phyloP scores from a whole-genome alignment of 805 yeast species.

The Hemisphaericaspora nanyangensis region DNA sequence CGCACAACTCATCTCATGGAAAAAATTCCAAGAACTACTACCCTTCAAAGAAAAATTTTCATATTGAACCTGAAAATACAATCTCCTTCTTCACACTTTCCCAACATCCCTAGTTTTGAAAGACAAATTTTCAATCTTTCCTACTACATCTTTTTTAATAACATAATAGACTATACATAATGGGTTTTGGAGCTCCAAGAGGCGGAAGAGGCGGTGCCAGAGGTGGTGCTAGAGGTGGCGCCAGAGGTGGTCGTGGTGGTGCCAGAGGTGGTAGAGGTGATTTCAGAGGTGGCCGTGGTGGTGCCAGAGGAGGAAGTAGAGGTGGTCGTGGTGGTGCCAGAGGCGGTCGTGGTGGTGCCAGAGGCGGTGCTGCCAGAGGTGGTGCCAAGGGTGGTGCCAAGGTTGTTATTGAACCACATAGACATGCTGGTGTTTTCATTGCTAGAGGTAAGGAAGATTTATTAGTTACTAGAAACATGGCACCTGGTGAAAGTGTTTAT shows the following conservation, averaged over 20 bases:
- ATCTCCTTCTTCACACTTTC: too few species aligned
- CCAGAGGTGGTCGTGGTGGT: slow-evolving; percentile 44
- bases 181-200: slow-evolving; percentile 41
- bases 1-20: slow-evolving; percentile 2
- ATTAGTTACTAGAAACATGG: slow-evolving; percentile 91
- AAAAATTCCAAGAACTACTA: too few species aligned
- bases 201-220: slow-evolving; percentile 49
- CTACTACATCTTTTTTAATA: too few species aligned
- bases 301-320: slow-evolving; percentile 49
- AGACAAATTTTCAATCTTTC: too few species aligned
- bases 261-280: slow-evolving; percentile 48
- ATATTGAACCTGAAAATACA: too few species aligned
- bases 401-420: slow-evolving; percentile 97
- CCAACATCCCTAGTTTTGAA: too few species aligned
- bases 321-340: slow-evolving; percentile 34
- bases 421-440: slow-evolving; percentile 98
- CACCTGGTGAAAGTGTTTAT: slow-evolving; percentile 98
- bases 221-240: slow-evolving; percentile 56
- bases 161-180: not conserved
- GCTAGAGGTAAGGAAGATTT: slow-evolving; percentile 99
- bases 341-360: slow-evolving; percentile 46
- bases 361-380: slow-evolving; percentile 68
- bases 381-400: slow-evolving; percentile 92
- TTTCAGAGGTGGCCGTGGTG: slow-evolving; percentile 54
- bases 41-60: not conserved